Base-by-base conservation (phyloP, 768 basidiomycete genomes). In the Leccinum incarnatum region DNA sequence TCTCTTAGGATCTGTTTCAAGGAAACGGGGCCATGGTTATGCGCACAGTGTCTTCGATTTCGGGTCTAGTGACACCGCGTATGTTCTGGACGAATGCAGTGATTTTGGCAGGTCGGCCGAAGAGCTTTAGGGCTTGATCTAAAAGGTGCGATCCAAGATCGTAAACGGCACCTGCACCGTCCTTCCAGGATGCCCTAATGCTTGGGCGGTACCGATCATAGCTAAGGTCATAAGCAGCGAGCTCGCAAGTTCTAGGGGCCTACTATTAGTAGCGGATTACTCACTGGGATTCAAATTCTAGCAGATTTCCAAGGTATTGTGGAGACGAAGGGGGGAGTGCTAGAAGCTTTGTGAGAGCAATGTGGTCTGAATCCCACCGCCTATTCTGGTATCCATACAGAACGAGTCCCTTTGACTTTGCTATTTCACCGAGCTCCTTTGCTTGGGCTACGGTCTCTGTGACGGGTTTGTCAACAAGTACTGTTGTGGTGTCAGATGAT, bases 101-200 rank as follows among this genome's bases (percentile, higher is more conserved):
- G 27, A 95, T 72, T 57, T 72, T 83, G 32, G 78, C 68, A 0
- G 93, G 93, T 51, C 83, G 77, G 37, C 93, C 93, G 67, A 94
- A 94, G 45, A 95, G 79, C 10, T 77, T 76, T 30, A 93, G 75
- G 5, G 83, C 78, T 72, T 93, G 91, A 74, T 93, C 91, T 62
- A 93, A 83, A 27, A 93, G 78, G 70, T 95, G 91, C 8, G 88
- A 75, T 5, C 89, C 92, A 21, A 95, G 79, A 70, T 95, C 91
- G 70, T 85, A 95, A 2, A 85, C 83, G 27, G 82, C 77, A 4
- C 91, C 89, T 1, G 83, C 77, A 30, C 80, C 71, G 59, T 93
- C 91, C 72, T 93, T 94, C 93, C 93, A 96, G 0, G 84, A 83
- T 12, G 85, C 83, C 64, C 87, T 88, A 32, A 86, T 69, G 1